Evolutionary conservation across 768 basidiomycete genomes (phyloP).

Genomic region (Pulveroboletus sp.): DNA sequence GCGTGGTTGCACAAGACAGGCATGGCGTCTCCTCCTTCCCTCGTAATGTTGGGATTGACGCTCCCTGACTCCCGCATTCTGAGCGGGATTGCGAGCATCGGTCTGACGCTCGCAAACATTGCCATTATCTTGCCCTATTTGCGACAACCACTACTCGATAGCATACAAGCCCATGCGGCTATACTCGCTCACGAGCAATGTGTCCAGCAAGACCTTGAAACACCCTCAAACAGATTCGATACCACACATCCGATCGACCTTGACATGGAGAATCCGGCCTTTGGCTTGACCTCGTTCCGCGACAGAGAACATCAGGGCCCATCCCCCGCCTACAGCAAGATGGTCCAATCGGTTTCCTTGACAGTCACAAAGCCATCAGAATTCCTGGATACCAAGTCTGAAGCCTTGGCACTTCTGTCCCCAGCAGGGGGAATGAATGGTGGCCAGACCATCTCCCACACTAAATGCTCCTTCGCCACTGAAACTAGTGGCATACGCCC

Average conservation of each 20-base stretch:
- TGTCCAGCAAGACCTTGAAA: neutral
- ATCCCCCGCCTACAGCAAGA: neutral
- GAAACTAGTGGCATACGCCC: neutral
- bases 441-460: neutral
- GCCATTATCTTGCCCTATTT: slow-evolving; percentile 22
- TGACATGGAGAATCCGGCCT: neutral
- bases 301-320: neutral
- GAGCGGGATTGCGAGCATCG: slow-evolving; percentile 22
- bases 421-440: neutral
- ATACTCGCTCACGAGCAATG: neutral
- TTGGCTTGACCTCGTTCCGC: neutral
- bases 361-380: neutral
- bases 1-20: slow-evolving; percentile 21
- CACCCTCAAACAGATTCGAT: neutral
- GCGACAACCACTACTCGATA: slow-evolving; percentile 20
- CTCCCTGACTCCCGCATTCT: slow-evolving; percentile 29
- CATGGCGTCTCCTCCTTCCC: slow-evolving; percentile 23
- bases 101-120: slow-evolving; percentile 24
- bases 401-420: too few species aligned
- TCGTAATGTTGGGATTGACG: slow-evolving; percentile 21
- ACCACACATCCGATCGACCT: neutral
- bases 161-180: neutral
- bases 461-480: neutral
- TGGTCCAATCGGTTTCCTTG: neutral
- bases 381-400: neutral